Evolutionary conservation across 2,329 filamentous ascomycete genomes (phyloP).

Genomic region (Dothideomycetes sp.): DNA sequence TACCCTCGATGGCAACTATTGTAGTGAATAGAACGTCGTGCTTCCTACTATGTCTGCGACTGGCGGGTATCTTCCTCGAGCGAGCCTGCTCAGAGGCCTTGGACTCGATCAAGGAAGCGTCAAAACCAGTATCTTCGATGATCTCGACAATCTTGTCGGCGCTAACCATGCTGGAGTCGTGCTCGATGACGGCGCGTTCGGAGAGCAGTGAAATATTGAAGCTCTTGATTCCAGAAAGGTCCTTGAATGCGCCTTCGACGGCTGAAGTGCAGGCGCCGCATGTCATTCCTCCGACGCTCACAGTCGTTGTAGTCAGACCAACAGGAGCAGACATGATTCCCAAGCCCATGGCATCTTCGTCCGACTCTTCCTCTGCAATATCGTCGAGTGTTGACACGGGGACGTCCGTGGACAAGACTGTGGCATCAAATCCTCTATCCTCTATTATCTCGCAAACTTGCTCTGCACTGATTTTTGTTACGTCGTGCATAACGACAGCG

Average conservation of each 20-base stretch:
- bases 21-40: constrained; percentile 50
- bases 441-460: constrained; percentile 78
- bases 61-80: constrained; percentile 24
- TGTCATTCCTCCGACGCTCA: constrained; percentile 77
- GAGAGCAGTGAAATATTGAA: constrained; percentile 92
- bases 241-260: constrained; percentile 85
- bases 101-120: constrained; percentile 73
- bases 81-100: constrained; percentile 37
- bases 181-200: constrained; percentile 89
- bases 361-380: constrained; percentile 16
- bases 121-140: constrained; percentile 87
- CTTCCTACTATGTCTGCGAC: constrained; percentile 30
- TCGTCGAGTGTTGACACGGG: constrained; percentile 21
- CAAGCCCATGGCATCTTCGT: constrained; percentile 17
- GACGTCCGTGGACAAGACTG: constrained; percentile 33
- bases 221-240: constrained; percentile 68
- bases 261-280: constrained; percentile 93
- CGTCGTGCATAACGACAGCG: constrained; percentile 84
- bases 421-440: constrained; percentile 83
- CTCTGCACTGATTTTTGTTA: constrained; percentile 62
- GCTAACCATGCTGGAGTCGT: constrained; percentile 66
- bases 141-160: constrained; percentile 71
- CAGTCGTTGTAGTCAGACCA: constrained; percentile 74
- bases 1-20: constrained; percentile 83
- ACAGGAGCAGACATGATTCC: constrained; percentile 16